phyloP scores from a whole-genome alignment of 305 asterid genomes.

The Fraxinus baroniana region DNA sequence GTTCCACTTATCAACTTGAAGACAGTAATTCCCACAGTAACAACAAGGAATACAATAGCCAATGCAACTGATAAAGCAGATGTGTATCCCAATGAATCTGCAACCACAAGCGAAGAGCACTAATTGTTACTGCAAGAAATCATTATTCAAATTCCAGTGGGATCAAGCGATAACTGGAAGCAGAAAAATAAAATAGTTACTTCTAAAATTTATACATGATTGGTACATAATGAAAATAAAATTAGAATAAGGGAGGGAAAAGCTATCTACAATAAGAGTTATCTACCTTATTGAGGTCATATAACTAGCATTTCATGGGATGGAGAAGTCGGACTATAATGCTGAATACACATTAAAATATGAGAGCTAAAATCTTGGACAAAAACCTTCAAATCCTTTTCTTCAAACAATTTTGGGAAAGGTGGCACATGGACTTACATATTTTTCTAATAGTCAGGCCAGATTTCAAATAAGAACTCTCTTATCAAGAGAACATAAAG shows the following conservation, averaged over 20 bases:
- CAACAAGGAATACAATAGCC: constrained; percentile 91
- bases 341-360: not conserved
- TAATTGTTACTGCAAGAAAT: not conserved
- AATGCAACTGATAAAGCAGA: constrained; percentile 92
- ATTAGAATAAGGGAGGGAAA: not conserved
- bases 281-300: not conserved
- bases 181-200: not conserved
- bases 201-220: not conserved
- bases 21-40: constrained; percentile 76
- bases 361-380: not conserved
- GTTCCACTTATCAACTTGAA: constrained; percentile 80
- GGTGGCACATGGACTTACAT: not conserved
- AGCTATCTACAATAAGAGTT: not conserved
- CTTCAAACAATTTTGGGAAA: not conserved
- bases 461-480: not conserved
- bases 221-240: not conserved
- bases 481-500: not conserved
- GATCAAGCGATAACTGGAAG: not conserved
- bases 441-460: not conserved
- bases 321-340: not conserved
- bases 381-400: not conserved
- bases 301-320: not conserved
- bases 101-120: constrained; percentile 29
- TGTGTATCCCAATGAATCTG: constrained; percentile 96
- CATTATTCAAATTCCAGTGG: constrained; percentile 15